phyloP scores from a whole-genome alignment of 2,329 filamentous ascomycete genomes.

The Purpureocillium lavendulum region DNA sequence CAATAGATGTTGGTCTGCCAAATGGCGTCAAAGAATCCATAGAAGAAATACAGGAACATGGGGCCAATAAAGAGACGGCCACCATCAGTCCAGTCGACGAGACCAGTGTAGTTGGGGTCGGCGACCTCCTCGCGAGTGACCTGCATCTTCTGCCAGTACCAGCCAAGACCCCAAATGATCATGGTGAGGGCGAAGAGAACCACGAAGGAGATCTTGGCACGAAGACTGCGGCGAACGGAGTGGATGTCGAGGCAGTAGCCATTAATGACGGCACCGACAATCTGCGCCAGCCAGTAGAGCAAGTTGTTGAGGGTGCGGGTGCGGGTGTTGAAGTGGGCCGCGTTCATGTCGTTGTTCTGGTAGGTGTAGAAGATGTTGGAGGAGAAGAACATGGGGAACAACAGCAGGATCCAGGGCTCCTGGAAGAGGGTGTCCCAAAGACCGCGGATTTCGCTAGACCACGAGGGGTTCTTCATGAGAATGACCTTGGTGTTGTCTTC shows the following conservation, averaged over 20 bases:
- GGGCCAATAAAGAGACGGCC: slow-evolving; percentile 50
- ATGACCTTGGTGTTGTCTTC: slow-evolving; percentile 73
- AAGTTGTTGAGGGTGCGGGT: slow-evolving; percentile 46
- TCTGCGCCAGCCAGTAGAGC: slow-evolving; percentile 49
- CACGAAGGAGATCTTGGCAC: slow-evolving; percentile 55
- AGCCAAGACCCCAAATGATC: slow-evolving; percentile 76
- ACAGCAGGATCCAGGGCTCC: slow-evolving; percentile 64
- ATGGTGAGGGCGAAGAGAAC: slow-evolving; percentile 64
- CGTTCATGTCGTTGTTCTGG: slow-evolving; percentile 51
- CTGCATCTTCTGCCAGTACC: slow-evolving; percentile 59
- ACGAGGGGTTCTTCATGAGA: slow-evolving; percentile 84
- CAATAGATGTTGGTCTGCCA: slow-evolving; percentile 93
- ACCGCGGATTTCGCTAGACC: slow-evolving; percentile 69
- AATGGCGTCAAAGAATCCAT: slow-evolving; percentile 79
- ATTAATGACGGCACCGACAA: slow-evolving; percentile 41
- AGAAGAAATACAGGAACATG: slow-evolving; percentile 86
- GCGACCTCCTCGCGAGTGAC: slow-evolving; percentile 28
- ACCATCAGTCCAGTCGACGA: slow-evolving; percentile 55
- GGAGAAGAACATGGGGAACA: slow-evolving; percentile 46
- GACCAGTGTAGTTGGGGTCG: slow-evolving; percentile 12
- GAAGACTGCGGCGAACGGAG: slow-evolving; percentile 66
- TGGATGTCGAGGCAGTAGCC: slow-evolving; percentile 53
- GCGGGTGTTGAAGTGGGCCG: slow-evolving; percentile 44
- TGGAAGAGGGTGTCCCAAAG: slow-evolving; percentile 63
- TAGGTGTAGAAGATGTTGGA: slow-evolving; percentile 50